A percentile compares a stretch with the other conserved stretches of the same genome.
phyloP scores from a whole-genome alignment of 768 basidiomycete genomes.

The Polyporus arcularius region DNA sequence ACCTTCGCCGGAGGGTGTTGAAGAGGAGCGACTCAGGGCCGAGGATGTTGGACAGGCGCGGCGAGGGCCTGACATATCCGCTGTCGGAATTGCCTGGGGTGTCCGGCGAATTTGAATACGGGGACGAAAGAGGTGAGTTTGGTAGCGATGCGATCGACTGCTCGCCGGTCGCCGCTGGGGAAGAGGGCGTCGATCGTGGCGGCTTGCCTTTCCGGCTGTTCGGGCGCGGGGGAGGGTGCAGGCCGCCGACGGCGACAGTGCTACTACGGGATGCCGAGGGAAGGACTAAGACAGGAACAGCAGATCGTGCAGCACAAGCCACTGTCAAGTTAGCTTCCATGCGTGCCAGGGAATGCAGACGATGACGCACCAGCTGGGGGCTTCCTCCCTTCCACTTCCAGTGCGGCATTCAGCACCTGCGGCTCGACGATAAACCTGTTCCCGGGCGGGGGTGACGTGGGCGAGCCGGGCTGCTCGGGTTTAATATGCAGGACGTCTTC shows the following conservation, averaged over 20 bases:
- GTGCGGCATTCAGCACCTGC: constrained; percentile 19
- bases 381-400: constrained; percentile 3
- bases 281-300: neutral
- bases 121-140: constrained; percentile 10
- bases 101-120: constrained; percentile 10
- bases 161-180: constrained; percentile 14
- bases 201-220: constrained; percentile 20
- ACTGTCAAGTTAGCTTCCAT: neutral
- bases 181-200: constrained; percentile 15
- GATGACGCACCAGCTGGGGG: constrained; percentile 6
- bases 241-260: constrained; percentile 11
- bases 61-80: constrained; percentile 41
- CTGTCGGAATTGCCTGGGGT: constrained; percentile 24
- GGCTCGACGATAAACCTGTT: constrained; percentile 21
- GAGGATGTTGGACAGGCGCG: constrained; percentile 27
- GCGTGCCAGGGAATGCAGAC: neutral
- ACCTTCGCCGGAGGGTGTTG: constrained; percentile 1
- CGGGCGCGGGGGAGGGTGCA: constrained; percentile 25
- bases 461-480: neutral
- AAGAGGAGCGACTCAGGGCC: constrained; percentile 11
- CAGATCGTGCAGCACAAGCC: neutral
- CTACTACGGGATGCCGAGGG: neutral
- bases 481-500: neutral
- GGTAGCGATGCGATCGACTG: constrained; percentile 10
- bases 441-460: neutral